Evolutionary conservation across 1,284 basidiomycete species (phyloP).

Genomic region (Trichosporon sp.): DNA sequence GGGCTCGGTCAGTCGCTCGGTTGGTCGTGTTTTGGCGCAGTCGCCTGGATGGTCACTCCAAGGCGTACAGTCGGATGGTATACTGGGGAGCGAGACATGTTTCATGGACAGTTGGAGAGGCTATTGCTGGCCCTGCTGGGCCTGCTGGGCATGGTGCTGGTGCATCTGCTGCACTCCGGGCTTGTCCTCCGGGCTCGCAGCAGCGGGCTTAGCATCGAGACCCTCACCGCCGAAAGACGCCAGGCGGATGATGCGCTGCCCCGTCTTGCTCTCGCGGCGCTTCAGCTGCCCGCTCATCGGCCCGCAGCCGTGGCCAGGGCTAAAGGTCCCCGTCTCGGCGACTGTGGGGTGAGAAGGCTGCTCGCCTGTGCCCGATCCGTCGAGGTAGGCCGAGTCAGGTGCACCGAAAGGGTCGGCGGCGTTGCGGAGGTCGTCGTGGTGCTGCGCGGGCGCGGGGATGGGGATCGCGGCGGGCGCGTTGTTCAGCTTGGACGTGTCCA

Average conservation of each 20-base stretch:
- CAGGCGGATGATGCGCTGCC: conserved; percentile 46
- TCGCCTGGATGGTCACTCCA: no score
- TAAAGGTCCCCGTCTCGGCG: conserved; percentile 45
- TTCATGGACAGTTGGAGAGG: background rate
- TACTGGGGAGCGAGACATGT: background rate
- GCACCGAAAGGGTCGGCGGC: conserved; percentile 17
- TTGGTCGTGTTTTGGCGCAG: background rate
- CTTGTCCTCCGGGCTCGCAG: conserved; percentile 11
- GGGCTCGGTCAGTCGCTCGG: background rate
- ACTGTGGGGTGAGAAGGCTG: conserved; percentile 43
- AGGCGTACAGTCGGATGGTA: no score
- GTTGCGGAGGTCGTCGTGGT: conserved; percentile 23
- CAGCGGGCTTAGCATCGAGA: conserved; percentile 42
- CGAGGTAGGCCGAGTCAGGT: conserved; percentile 45
- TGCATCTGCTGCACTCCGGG: background rate
- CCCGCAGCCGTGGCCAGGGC: conserved; percentile 33
- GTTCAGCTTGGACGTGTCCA: conserved; percentile 51
- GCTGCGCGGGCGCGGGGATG: conserved; percentile 23
- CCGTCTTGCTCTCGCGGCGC: conserved; percentile 38
- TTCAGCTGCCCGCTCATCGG: conserved; percentile 48
- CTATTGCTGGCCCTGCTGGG: background rate
- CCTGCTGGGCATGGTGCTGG: background rate
- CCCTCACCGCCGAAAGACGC: conserved; percentile 53
- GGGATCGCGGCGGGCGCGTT: conserved; percentile 42
- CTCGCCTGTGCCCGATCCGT: conserved; percentile 21